Evolutionary conservation across 1,284 basidiomycete species (phyloP), one percentile per base, ranked within the genome.

Genomic region (Ustilago cynodontis): DNA sequence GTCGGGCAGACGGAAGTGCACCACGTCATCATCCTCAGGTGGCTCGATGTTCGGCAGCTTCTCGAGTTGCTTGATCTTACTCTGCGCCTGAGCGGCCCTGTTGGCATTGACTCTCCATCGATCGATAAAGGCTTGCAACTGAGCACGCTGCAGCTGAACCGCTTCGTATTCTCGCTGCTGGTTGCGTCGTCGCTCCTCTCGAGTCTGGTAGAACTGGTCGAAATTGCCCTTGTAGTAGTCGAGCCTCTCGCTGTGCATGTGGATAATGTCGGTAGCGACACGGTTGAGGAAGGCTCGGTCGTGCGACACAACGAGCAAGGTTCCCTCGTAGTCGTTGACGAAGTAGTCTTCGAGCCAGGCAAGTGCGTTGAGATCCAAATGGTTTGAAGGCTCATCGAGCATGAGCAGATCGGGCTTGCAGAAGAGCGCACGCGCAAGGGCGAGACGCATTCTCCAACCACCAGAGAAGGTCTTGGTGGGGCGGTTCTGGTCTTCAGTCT

Each of bases 391-490:
- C 71, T 83, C 82, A 45, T 81, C 77, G 52, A 78, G 66, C 82
- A 83, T 83, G 63, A 85, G 72, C 66, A 85, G 50, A 54, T 84
- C 84, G 6, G 83, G 84, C 65, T 98, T 98, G 77, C 98, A 97
- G 83, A 99, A 99, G 6, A 98, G 88, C 3, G 95, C 95, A 80
- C 93, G 92, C 66, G 97, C 97, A 71, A 99, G 91, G 33, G 96
- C 97, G 79, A 99, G 92, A 91, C 98, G 98, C 97, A 99, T 99
- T 91, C 99, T 89, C 95, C 95, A 98, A 88, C 97, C 96, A 89
- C 97, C 96, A 86, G 94, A 97, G 89, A 99, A 99, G 1, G 93
- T 91, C 84, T 88, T 92, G 5, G 87, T 87, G 1, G 87, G 81
- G 57, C 80, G 78, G 54, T 52, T 51, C 87, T 98, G 96, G 86